Conservation (phyloP, 2,329 filamentous ascomycete species). For the Calonectria multiphialidica region DNA sequence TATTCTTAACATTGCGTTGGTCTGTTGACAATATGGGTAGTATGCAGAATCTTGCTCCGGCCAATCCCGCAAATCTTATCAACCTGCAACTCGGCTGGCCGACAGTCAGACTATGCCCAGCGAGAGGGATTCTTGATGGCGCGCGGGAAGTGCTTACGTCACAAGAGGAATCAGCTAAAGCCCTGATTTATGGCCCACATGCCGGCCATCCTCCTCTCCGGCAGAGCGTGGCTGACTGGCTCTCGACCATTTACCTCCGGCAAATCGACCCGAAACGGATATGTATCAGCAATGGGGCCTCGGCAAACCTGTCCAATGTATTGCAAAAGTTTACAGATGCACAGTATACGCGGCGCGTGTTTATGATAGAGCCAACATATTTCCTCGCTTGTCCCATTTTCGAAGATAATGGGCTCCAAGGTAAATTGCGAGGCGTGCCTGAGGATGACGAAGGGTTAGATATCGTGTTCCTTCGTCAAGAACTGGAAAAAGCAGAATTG, state of each 20-base stretch:
- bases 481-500: background rate
- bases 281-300: constrained; percentile 32
- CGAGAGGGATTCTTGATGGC: background rate
- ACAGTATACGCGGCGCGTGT: constrained; percentile 69
- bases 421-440: constrained; percentile 67
- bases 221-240: constrained; percentile 26
- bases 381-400: constrained; percentile 73
- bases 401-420: constrained; percentile 69
- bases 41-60: background rate
- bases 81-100: constrained; percentile 21
- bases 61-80: background rate
- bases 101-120: background rate
- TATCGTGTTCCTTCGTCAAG: constrained; percentile 26
- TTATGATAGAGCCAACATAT: constrained; percentile 73
- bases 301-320: constrained; percentile 22
- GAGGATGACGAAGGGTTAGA: constrained; percentile 60
- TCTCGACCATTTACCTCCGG: constrained; percentile 15
- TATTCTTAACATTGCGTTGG: background rate
- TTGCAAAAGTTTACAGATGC: constrained; percentile 66
- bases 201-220: constrained; percentile 28
- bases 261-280: constrained; percentile 13
- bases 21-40: background rate
- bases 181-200: constrained; percentile 32
- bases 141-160: background rate
- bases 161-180: constrained; percentile 14